Evolutionary conservation across 345 rosid species (phyloP), one percentile per base, ranked within the genome.

Genomic region (Gossypium rotundifolium): DNA sequence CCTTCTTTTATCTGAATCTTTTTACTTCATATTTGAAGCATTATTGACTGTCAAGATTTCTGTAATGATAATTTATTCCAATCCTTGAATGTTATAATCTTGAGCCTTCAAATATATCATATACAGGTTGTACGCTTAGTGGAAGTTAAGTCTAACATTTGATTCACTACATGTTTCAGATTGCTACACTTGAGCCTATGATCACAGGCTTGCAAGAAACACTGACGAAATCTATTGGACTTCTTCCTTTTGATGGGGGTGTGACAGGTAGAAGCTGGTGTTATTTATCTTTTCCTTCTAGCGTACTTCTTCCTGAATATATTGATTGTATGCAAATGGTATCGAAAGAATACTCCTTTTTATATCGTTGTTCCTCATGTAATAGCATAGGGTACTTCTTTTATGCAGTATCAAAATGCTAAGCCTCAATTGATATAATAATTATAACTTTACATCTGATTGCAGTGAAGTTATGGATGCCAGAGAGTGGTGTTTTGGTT

Each of bases 161-260:
- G 22, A 70, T 53, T 48, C 23, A 29, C 33, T 70, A 42, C 46
- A 49, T 79, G 48, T 78, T 83, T 78, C 84, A 93, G 99, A 83
- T 93, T 77, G 85, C 94, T 60, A 81, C 84, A 33, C 83, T 95
- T 20, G 99, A 95, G 80, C 97, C 98, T 2, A 87, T 93, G 97
- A 85, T 93, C 76, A 77, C 83, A 7, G 98, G 98, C 53, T 80
- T 95, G 80, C 99, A 93, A 88, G 98, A 91, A 81, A 89, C 90
- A 48, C 79, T 95, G 75, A 98, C 99, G 2, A 95, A 91, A 83
- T 91, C 99, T 73, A 89, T 95, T 75, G 99, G 98, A 78, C 82
- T 95, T 79, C 98, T 95, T 74, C 91, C 96, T 79, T 95, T 93
- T 64, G 98, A 95, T 85, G 93, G 92, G 65, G 98, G 99, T 69